Percentiles rank a stretch among this genome's conserved stretches.
These are phyloP conservation scores for Seiridium unicorne DNA, from an alignment of 2,329 filamentous ascomycete genomes.

Conservation along the genomic window DNA sequence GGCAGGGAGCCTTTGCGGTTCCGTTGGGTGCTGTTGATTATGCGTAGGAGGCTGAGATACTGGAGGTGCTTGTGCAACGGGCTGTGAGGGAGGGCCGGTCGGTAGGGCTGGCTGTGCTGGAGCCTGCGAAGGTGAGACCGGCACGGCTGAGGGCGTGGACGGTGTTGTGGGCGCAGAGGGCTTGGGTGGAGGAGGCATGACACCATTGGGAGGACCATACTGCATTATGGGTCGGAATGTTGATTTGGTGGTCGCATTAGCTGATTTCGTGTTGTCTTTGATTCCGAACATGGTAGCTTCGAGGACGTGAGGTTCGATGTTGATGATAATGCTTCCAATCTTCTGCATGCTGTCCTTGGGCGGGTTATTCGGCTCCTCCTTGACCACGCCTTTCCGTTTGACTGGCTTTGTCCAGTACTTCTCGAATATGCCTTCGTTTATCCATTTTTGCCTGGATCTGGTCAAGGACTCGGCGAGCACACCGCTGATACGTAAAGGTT, in stretches of 20 bases:
- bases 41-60: conserved; percentile 15
- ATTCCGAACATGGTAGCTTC: conserved; percentile 73
- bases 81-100: conserved; percentile 1
- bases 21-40: conserved; percentile 12
- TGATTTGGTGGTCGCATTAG: conserved; percentile 34
- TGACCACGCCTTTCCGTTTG: conserved; percentile 64
- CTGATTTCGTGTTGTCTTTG: conserved; percentile 57
- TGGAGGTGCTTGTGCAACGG: conserved; percentile 5
- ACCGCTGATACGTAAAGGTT: conserved; percentile 47
- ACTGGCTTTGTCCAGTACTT: conserved; percentile 75
- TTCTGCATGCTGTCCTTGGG: conserved; percentile 70
- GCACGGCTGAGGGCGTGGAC: conserved; percentile 6
- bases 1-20: conserved; percentile 8
- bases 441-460: conserved; percentile 73
- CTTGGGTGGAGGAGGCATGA: conserved; percentile 53
- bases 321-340: conserved; percentile 71
- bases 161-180: conserved; percentile 25
- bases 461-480: conserved; percentile 72
- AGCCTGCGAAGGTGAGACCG: not conserved
- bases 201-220: conserved; percentile 63
- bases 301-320: conserved; percentile 77
- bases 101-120: conserved; percentile 13
- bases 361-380: conserved; percentile 65
- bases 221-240: conserved; percentile 58
- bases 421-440: conserved; percentile 70